Percentiles rank a stretch among this genome's conserved stretches.
phyloP scores from a whole-genome alignment of 2,329 filamentous ascomycete genomes.

The Alternaria brassicae region DNA sequence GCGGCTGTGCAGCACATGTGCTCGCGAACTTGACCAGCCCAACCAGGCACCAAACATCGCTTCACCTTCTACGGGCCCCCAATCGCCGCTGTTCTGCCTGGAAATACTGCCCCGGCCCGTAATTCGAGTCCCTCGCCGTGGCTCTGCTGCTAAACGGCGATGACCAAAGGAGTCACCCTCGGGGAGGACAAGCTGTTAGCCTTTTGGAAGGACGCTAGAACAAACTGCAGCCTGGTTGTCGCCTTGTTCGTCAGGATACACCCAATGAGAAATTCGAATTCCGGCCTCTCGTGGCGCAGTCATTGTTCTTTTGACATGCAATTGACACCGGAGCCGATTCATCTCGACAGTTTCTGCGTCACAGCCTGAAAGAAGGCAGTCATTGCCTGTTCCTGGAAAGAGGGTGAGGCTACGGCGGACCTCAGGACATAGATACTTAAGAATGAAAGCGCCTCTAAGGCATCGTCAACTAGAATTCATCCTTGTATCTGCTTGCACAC shows the following conservation, averaged over 20 bases:
- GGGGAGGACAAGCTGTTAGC: slow-evolving; percentile 18
- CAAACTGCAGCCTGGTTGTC: slow-evolving; percentile 35
- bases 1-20: slow-evolving; percentile 35
- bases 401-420: slow-evolving; percentile 31
- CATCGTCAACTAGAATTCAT: slow-evolving; percentile 19
- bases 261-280: slow-evolving; percentile 28
- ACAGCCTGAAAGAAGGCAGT: slow-evolving; percentile 44
- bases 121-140: slow-evolving; percentile 28
- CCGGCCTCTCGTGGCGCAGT: slow-evolving; percentile 36
- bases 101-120: slow-evolving; percentile 32
- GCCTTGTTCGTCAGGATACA: slow-evolving; percentile 34
- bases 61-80: slow-evolving; percentile 30
- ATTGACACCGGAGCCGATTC: slow-evolving; percentile 26
- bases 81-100: slow-evolving; percentile 35
- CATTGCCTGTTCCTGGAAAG: slow-evolving; percentile 33
- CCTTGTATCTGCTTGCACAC: slow-evolving; percentile 15
- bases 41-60: slow-evolving; percentile 41
- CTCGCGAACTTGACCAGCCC: slow-evolving; percentile 29
- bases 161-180: slow-evolving; percentile 41
- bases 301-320: slow-evolving; percentile 17
- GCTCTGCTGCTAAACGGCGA: slow-evolving; percentile 36
- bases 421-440: slow-evolving; percentile 32
- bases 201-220: slow-evolving; percentile 39
- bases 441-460: slow-evolving; percentile 21
- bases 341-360: slow-evolving; percentile 30